phyloP scores from a whole-genome alignment of 306 rosid genomes.

The Malus domestica region DNA sequence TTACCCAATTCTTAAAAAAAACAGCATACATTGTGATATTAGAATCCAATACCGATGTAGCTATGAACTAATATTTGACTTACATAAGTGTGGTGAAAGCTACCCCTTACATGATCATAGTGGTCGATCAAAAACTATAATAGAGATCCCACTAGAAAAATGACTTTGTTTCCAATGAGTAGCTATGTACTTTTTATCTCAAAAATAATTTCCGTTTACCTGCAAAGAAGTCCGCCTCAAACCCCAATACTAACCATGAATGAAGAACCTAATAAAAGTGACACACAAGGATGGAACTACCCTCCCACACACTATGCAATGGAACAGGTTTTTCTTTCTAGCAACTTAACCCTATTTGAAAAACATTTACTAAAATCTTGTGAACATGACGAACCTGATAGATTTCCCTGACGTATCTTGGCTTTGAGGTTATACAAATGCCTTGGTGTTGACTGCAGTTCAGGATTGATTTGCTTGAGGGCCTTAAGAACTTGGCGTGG shows the following conservation, averaged over 20 bases:
- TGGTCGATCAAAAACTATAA: background rate
- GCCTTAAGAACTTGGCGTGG: conserved; percentile 76
- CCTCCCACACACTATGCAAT: background rate
- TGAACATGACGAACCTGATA: conserved; percentile 43
- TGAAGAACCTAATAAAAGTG: background rate
- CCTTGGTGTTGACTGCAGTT: conserved; percentile 69
- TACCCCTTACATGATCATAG: background rate
- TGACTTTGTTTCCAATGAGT: background rate
- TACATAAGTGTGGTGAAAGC: background rate
- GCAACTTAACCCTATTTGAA: background rate
- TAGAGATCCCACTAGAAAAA: background rate
- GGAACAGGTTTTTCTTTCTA: conserved; percentile 4
- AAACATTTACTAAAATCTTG: conserved; percentile 9
- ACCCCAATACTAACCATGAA: background rate
- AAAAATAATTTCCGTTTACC: background rate
- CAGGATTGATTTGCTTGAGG: conserved; percentile 69
- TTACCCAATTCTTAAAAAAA: background rate
- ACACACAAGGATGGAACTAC: background rate
- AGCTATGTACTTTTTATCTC: background rate
- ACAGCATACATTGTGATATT: background rate
- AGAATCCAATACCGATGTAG: conserved; percentile 1
- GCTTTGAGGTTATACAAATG: conserved; percentile 79
- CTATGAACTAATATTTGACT: background rate
- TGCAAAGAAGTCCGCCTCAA: conserved; percentile 5
- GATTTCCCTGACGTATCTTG: conserved; percentile 69